Conservation (phyloP, 768 basidiomycete species). For the Boletus pseudo-olivaceus region DNA sequence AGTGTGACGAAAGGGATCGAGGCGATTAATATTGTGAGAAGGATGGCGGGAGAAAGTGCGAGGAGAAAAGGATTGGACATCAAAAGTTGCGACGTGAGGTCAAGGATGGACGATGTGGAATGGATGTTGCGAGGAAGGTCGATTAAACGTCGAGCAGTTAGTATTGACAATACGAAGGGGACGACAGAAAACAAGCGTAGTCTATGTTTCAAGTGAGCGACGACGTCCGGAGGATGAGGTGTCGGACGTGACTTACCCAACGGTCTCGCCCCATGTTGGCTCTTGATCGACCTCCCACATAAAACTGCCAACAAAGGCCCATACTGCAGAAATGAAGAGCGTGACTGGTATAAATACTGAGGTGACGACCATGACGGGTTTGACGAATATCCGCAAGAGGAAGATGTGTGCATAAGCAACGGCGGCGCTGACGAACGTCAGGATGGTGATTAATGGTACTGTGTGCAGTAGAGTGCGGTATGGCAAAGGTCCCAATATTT, state of each 20-base stretch:
- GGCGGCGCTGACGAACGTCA: conserved; percentile 66
- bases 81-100: conserved; percentile 65
- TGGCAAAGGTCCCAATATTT: conserved; percentile 36
- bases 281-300: conserved; percentile 50
- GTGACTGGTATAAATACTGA: conserved; percentile 73
- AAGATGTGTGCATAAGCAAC: conserved; percentile 73
- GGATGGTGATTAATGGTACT: conserved; percentile 69
- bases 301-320: conserved; percentile 82
- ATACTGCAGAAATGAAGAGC: conserved; percentile 69
- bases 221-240: not conserved
- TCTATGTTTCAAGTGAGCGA: conserved; percentile 12
- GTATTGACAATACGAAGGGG: conserved; percentile 63
- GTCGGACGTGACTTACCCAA: conserved; percentile 51
- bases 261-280: conserved; percentile 79
- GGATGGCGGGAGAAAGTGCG: conserved; percentile 67
- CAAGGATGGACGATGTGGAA: conserved; percentile 54
- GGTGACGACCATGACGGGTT: conserved; percentile 77
- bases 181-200: conserved; percentile 70
- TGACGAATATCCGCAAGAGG: conserved; percentile 75
- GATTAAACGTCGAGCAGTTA: conserved; percentile 69
- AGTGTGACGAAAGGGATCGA: conserved; percentile 80
- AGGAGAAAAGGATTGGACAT: conserved; percentile 72
- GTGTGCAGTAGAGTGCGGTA: conserved; percentile 75
- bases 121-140: conserved; percentile 70
- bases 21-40: conserved; percentile 61